These are phyloP conservation scores for Plasmodium cynomolgi DNA, from an alignment of 169 alveolate genomes.

Conservation along the genomic window DNA sequence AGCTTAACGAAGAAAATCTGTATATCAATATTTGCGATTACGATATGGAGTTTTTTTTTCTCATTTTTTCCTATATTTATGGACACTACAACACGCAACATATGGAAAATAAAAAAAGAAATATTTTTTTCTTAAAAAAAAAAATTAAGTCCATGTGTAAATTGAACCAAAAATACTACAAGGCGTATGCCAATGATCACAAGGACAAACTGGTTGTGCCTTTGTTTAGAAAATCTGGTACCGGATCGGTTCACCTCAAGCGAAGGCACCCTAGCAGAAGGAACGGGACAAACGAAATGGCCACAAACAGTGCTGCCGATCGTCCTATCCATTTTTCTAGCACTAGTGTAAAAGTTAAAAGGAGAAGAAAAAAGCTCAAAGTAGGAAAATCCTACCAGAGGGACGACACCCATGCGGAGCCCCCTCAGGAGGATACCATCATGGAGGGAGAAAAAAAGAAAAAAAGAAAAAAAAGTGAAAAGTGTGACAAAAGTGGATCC, in stretches of 20 bases:
- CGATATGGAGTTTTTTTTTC: slow-evolving; percentile 64
- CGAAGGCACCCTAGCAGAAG: neutral
- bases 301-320: neutral
- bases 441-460: neutral
- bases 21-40: slow-evolving; percentile 68
- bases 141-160: slow-evolving; percentile 50
- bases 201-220: neutral
- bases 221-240: neutral
- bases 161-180: slow-evolving; percentile 26
- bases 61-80: slow-evolving; percentile 38
- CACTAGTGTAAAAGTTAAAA: neutral
- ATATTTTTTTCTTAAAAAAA: slow-evolving; percentile 53
- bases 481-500: neutral
- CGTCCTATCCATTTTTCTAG: neutral
- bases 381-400: neutral
- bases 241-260: neutral
- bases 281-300: neutral
- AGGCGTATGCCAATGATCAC: neutral
- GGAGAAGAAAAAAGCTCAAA: neutral
- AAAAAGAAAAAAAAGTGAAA: neutral
- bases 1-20: slow-evolving; percentile 42
- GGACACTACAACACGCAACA: slow-evolving; percentile 37
- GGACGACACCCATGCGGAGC: neutral
- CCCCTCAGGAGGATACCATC: neutral
- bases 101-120: slow-evolving; percentile 29